These are phyloP conservation scores for Rugonectria rugulosa DNA, from an alignment of 2,329 filamentous ascomycete genomes.

Conservation along the genomic window DNA sequence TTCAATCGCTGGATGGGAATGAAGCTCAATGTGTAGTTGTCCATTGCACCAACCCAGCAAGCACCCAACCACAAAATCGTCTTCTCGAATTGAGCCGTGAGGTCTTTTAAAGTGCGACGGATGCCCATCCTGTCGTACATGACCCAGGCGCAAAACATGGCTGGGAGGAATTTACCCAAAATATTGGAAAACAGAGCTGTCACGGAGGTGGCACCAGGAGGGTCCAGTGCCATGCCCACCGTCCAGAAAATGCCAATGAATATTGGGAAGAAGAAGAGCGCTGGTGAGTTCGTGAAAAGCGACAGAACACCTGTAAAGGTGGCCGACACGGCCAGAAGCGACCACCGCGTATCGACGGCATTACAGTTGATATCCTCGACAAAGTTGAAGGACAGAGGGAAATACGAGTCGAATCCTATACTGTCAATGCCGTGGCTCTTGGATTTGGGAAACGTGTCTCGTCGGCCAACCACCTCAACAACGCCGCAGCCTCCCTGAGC, in stretches of 20 bases:
- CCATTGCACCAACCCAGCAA: slow-evolving; percentile 89
- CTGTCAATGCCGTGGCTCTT: slow-evolving; percentile 79
- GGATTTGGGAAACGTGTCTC: slow-evolving; percentile 68
- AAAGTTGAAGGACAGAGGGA: slow-evolving; percentile 88
- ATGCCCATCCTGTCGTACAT: slow-evolving; percentile 86
- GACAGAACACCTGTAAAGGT: slow-evolving; percentile 81
- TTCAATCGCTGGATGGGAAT: slow-evolving; percentile 95
- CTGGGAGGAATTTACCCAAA: slow-evolving; percentile 83
- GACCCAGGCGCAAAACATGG: slow-evolving; percentile 85
- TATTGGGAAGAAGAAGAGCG: slow-evolving; percentile 83
- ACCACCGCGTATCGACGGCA: slow-evolving; percentile 83
- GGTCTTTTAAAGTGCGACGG: slow-evolving; percentile 71
- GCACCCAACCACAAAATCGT: slow-evolving; percentile 88
- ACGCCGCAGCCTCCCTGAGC: slow-evolving; percentile 82
- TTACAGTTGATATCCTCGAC: slow-evolving; percentile 69
- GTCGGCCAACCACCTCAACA: slow-evolving; percentile 74
- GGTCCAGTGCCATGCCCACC: slow-evolving; percentile 88
- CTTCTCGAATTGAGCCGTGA: slow-evolving; percentile 89
- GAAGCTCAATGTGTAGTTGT: slow-evolving; percentile 94
- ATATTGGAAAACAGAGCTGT: slow-evolving; percentile 78
- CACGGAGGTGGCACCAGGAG: slow-evolving; percentile 73
- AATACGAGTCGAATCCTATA: slow-evolving; percentile 83
- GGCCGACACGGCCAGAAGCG: slow-evolving; percentile 80
- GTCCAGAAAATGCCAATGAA: slow-evolving; percentile 90
- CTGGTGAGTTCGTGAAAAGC: slow-evolving; percentile 80